These are phyloP conservation scores for Trichoderma brevicompactum DNA, from an alignment of 2,329 filamentous ascomycete genomes.

Conservation along the genomic window DNA sequence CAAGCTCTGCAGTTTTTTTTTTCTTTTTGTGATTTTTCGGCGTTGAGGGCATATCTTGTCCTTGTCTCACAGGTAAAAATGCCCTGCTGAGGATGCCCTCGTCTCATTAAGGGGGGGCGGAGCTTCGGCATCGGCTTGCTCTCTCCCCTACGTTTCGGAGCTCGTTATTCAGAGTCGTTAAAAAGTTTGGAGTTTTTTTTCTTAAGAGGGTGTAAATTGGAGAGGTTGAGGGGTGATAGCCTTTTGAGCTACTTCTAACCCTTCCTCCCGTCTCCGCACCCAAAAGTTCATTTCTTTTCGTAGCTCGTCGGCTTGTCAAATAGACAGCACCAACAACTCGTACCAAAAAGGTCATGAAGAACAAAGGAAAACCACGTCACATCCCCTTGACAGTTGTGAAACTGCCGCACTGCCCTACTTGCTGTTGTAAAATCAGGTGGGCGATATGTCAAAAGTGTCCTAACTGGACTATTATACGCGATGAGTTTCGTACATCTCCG, in stretches of 20 bases:
- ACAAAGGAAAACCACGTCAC: conserved; percentile 28
- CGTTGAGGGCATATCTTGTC: neutral
- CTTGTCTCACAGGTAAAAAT: neutral
- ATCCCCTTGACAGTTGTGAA: conserved; percentile 11
- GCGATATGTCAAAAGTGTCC: conserved; percentile 7
- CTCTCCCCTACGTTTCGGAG: neutral
- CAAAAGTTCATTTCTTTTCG: conserved; percentile 25
- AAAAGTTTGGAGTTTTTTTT: neutral
- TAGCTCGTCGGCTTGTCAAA: conserved; percentile 16
- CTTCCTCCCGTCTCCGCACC: neutral
- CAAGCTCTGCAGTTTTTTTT: neutral
- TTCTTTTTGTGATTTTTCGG: neutral
- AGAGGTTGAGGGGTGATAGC: neutral
- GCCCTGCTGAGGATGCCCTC: neutral
- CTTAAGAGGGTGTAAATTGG: neutral
- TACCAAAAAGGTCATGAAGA: conserved; percentile 27
- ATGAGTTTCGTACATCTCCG: neutral
- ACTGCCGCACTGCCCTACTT: conserved; percentile 4
- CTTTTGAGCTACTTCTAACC: neutral
- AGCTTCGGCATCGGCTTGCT: conserved; percentile 25
- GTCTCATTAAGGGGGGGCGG: conserved; percentile 1
- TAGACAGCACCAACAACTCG: conserved; percentile 15
- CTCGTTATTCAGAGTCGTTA: conserved; percentile 22
- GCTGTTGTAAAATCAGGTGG: conserved; percentile 18
- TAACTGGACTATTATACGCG: conserved; percentile 21